Evolutionary conservation across 2,329 filamentous ascomycete species (phyloP).

Genomic region (Annulohypoxylon truncatum): DNA sequence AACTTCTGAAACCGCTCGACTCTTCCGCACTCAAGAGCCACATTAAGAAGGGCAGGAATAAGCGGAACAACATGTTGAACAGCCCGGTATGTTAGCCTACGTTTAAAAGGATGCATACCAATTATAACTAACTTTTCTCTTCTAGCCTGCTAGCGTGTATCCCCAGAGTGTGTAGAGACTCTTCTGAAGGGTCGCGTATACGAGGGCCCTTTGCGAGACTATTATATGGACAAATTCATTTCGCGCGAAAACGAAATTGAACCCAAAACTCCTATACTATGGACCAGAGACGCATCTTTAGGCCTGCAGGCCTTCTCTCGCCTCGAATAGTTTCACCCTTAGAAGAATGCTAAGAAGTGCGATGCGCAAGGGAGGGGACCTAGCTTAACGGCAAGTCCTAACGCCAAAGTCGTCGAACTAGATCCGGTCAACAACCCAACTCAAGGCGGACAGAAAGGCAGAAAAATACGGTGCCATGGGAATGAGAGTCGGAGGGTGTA

Average conservation of each 20-base stretch:
- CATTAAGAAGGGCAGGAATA: conserved; percentile 97
- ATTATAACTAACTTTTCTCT: conserved; percentile 27
- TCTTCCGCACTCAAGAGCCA: conserved; percentile 97
- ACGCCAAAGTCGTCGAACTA: conserved; percentile 30
- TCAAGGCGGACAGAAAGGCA: conserved; percentile 17
- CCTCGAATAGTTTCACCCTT: conserved; percentile 18
- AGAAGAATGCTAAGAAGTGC: conserved; percentile 18
- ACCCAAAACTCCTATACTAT: conserved; percentile 23
- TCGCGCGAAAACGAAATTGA: conserved; percentile 41
- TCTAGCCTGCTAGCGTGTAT: conserved; percentile 65
- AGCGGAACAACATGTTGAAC: conserved; percentile 94
- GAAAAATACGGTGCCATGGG: conserved; percentile 12
- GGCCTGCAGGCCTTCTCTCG: conserved; percentile 27
- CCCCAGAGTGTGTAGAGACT: conserved; percentile 64
- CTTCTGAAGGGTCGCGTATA: conserved; percentile 14
- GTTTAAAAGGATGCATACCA: background rate
- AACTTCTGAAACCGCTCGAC: conserved; percentile 94
- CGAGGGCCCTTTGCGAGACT: conserved; percentile 30
- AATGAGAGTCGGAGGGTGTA: conserved; percentile 36
- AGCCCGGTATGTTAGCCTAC: conserved; percentile 79
- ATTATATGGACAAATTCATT: conserved; percentile 29
- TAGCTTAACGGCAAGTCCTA: conserved; percentile 33
- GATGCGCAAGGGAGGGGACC: conserved; percentile 19
- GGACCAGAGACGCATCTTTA: conserved; percentile 32
- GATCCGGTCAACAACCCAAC: conserved; percentile 25